These are phyloP conservation scores for Ophiostoma tasmaniense DNA, from an alignment of 2,329 filamentous ascomycete genomes.

Conservation along the genomic window DNA sequence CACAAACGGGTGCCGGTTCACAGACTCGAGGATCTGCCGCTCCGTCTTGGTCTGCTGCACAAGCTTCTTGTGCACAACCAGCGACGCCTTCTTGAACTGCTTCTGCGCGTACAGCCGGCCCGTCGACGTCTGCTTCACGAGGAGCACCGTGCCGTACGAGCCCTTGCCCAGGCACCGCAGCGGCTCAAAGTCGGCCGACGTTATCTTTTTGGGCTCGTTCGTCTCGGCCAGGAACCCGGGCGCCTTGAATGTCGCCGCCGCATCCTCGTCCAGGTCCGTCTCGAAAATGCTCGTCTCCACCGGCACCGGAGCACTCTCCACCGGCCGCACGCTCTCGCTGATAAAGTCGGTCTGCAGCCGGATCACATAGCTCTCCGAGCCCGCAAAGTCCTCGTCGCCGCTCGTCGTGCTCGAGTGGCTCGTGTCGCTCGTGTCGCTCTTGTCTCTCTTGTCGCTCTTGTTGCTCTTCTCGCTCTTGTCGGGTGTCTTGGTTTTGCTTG, in stretches of 20 bases:
- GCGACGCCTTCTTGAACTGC: conserved; percentile 93
- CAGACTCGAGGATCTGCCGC: conserved; percentile 85
- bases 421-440: conserved; percentile 47
- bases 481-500: background rate
- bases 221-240: no score
- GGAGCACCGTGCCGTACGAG: conserved; percentile 85
- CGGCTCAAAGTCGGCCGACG: conserved; percentile 79
- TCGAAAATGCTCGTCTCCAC: conserved; percentile 7
- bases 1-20: conserved; percentile 94
- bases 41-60: conserved; percentile 98
- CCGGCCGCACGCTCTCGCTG: conserved; percentile 48
- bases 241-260: no score
- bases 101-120: conserved; percentile 94
- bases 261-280: background rate
- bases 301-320: no score
- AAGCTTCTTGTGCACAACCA: conserved; percentile 90
- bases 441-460: conserved; percentile 42
- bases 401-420: conserved; percentile 33
- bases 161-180: conserved; percentile 92
- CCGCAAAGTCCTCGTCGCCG: conserved; percentile 49
- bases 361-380: conserved; percentile 62
- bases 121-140: conserved; percentile 82
- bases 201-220: conserved; percentile 70
- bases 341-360: conserved; percentile 77
- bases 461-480: background rate